phyloP scores from a whole-genome alignment of 225 moss, liverwort and hornwort genomes.

The Bryoerythrophyllum caledonicum region DNA sequence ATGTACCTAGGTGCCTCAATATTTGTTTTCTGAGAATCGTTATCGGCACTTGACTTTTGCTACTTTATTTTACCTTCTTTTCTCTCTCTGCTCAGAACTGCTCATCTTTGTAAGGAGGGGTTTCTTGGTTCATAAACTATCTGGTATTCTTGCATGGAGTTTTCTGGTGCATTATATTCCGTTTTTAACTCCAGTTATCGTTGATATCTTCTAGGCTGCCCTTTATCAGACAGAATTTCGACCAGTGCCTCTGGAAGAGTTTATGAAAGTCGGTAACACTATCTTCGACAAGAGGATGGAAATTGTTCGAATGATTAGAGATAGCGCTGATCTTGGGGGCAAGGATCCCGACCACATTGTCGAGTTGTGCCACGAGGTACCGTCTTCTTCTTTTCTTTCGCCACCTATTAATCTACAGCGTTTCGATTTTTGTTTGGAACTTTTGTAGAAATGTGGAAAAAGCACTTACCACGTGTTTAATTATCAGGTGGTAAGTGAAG shows the following conservation, averaged over 20 bases:
- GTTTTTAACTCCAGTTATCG: conserved; percentile 21
- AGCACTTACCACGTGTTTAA: conserved; percentile 13
- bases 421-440: conserved; percentile 1
- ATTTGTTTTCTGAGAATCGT: neutral
- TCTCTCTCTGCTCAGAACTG: neutral
- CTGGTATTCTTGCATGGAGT: conserved; percentile 9
- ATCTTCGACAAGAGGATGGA: conserved; percentile 88
- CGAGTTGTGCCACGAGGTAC: conserved; percentile 94
- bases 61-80: neutral
- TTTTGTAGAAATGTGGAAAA: conserved; percentile 5
- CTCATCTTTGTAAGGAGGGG: neutral
- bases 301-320: conserved; percentile 68
- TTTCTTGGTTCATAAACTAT: conserved; percentile 16
- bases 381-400: conserved; percentile 13
- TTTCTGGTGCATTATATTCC: conserved; percentile 6
- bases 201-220: conserved; percentile 66
- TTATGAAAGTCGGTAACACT: conserved; percentile 79
- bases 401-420: neutral
- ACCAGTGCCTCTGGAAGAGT: conserved; percentile 92
- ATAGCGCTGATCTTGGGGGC: conserved; percentile 77
- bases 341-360: conserved; percentile 95
- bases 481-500: conserved; percentile 86
- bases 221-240: conserved; percentile 89
- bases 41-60: neutral
- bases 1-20: neutral